These are phyloP conservation scores for Graphiopsis chlorocephala DNA, from an alignment of 2,329 filamentous ascomycete genomes.

Conservation along the genomic window DNA sequence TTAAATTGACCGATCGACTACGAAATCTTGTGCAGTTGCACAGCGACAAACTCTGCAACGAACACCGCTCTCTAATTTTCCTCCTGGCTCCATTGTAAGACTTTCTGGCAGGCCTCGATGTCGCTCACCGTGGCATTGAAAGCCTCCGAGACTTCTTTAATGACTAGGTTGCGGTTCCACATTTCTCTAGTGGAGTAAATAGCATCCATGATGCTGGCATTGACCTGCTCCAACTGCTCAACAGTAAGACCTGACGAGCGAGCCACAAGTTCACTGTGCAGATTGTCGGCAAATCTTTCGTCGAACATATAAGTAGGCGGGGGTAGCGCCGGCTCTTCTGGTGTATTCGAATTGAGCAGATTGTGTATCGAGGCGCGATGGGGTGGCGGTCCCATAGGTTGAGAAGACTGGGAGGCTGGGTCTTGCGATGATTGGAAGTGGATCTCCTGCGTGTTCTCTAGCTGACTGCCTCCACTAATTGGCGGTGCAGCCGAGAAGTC, in stretches of 20 bases:
- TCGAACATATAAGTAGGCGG: slow-evolving; percentile 43
- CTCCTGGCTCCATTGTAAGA: slow-evolving; percentile 44
- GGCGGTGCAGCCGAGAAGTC: slow-evolving; percentile 55
- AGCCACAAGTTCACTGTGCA: slow-evolving; percentile 63
- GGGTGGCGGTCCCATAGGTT: slow-evolving; percentile 35
- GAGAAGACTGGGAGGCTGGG: slow-evolving; percentile 37
- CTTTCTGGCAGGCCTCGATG: slow-evolving; percentile 56
- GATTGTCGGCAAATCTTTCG: slow-evolving; percentile 50
- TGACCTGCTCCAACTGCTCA: slow-evolving; percentile 93
- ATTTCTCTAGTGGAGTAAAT: slow-evolving; percentile 77
- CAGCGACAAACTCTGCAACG: background rate
- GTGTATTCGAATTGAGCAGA: slow-evolving; percentile 40
- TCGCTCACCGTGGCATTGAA: slow-evolving; percentile 75
- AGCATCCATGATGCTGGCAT: slow-evolving; percentile 83
- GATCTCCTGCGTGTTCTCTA: slow-evolving; percentile 62
- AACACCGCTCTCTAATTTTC: slow-evolving; percentile 19
- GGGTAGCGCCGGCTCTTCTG: slow-evolving; percentile 23
- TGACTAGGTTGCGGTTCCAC: slow-evolving; percentile 78
- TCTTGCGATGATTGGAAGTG: slow-evolving; percentile 41
- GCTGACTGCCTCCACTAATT: slow-evolving; percentile 52
- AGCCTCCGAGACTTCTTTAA: slow-evolving; percentile 59
- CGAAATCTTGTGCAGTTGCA: background rate
- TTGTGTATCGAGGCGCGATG: slow-evolving; percentile 33
- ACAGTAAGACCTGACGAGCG: slow-evolving; percentile 76
- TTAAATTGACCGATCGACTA: background rate